Evolutionary conservation across 495 filamentous ascomycete genomes (phyloP).

Genomic region (Evansstolkia leycettana): DNA sequence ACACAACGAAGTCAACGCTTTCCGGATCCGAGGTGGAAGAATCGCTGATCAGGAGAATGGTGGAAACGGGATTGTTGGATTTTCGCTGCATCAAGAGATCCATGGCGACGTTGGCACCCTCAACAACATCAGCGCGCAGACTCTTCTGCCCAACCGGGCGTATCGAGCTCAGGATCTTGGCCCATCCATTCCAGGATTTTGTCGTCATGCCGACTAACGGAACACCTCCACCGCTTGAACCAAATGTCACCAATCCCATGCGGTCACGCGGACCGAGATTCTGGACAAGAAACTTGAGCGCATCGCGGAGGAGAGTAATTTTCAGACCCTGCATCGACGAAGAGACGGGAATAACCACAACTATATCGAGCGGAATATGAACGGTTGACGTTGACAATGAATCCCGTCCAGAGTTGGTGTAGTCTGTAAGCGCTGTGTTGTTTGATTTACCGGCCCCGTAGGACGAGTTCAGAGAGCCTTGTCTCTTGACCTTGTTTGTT

Average conservation of each 20-base stretch:
- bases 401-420: conserved; percentile 50
- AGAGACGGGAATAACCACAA: conserved; percentile 93
- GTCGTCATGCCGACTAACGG: conserved; percentile 96
- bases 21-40: conserved; percentile 95
- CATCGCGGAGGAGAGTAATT: conserved; percentile 88
- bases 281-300: conserved; percentile 83
- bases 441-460: conserved; percentile 51
- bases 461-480: conserved; percentile 78
- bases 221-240: conserved; percentile 85
- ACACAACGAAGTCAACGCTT: conserved; percentile 96
- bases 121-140: conserved; percentile 90
- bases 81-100: conserved; percentile 97
- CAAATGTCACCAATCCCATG: conserved; percentile 97
- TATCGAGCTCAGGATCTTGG: conserved; percentile 75
- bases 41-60: conserved; percentile 95
- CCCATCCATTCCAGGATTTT: conserved; percentile 88
- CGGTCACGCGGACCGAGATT: conserved; percentile 89
- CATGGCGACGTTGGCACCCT: conserved; percentile 98
- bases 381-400: conserved; percentile 48
- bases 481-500: conserved; percentile 55
- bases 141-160: conserved; percentile 94
- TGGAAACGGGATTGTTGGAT: conserved; percentile 89
- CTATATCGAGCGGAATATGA: conserved; percentile 90
- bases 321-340: conserved; percentile 99
- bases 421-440: conserved; percentile 38